Evolutionary conservation across 345 rosid species (phyloP).

Genomic region (Citrus sinensis): DVS_A1.0 CM039164.1:22855001-22855500

Average conservation of each 20-base stretch:
- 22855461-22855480: slow-evolving; percentile 6
- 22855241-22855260: too few species aligned
- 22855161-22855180: background rate
- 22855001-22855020: background rate
- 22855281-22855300: too few species aligned
- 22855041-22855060: background rate
- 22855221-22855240: too few species aligned
- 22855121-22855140: background rate
- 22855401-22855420: background rate
- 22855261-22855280: too few species aligned
- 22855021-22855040: background rate
- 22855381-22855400: background rate
- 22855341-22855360: too few species aligned
- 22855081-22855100: background rate
- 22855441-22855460: slow-evolving; percentile 4
- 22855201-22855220: too few species aligned
- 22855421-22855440: slow-evolving; percentile 10
- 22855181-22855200: too few species aligned
- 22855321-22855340: too few species aligned
- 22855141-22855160: background rate
- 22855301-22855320: too few species aligned
- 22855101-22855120: background rate
- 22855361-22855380: too few species aligned
- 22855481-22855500: background rate
- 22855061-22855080: background rate